phyloP scores from a whole-genome alignment of 2,329 filamentous ascomycete genomes.

The Mariannaea sp. region DNA sequence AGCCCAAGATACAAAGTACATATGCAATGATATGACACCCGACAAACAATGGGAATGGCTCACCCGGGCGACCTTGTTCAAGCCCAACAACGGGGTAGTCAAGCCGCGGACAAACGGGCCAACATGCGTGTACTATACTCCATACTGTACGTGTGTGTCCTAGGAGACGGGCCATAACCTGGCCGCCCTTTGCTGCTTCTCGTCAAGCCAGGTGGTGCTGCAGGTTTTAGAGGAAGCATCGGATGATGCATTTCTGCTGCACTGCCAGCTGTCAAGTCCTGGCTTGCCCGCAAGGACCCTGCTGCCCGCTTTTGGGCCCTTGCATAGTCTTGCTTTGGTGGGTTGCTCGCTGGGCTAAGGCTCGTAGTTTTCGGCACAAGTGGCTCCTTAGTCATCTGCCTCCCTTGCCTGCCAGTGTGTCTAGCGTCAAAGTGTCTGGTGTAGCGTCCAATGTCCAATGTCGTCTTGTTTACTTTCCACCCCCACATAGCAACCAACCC shows the following conservation, averaged over 20 bases:
- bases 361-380: background rate
- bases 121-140: background rate
- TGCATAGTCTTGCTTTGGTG: no score
- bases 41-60: background rate
- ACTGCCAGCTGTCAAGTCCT: conserved; percentile 34
- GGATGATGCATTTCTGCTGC: conserved; percentile 25
- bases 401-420: background rate
- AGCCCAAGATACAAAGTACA: no score
- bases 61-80: background rate
- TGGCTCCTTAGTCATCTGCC: no score
- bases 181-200: conserved; percentile 10
- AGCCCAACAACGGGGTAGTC: background rate
- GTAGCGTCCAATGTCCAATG: conserved; percentile 5
- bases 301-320: conserved; percentile 13
- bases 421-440: background rate
- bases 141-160: no score
- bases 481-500: conserved; percentile 45
- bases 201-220: conserved; percentile 24
- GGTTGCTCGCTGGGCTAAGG: background rate
- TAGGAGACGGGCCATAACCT: conserved; percentile 26
- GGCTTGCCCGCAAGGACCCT: conserved; percentile 26
- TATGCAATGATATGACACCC: background rate
- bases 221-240: conserved; percentile 17
- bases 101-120: background rate
- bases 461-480: conserved; percentile 47